These are phyloP conservation scores for Daldinia sp. DNA, from an alignment of 2,329 filamentous ascomycete species.

Conservation along the genomic window DNA sequence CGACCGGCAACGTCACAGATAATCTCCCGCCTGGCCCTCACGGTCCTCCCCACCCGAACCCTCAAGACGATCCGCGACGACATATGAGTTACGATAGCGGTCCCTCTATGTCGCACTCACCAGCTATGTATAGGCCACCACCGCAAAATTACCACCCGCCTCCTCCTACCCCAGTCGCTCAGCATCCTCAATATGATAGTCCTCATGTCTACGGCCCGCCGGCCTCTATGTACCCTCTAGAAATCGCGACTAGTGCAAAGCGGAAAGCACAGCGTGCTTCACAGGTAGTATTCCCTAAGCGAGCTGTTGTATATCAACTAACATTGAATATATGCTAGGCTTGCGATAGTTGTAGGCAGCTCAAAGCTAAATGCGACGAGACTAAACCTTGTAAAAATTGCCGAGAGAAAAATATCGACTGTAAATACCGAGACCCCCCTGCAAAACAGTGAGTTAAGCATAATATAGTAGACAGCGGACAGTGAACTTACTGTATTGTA, in stretches of 20 bases:
- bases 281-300: constrained; percentile 56
- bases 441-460: constrained; percentile 79
- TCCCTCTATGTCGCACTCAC: constrained; percentile 55
- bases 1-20: constrained; percentile 55
- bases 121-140: constrained; percentile 45
- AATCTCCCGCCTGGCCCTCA: constrained; percentile 49
- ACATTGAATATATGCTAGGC: constrained; percentile 63
- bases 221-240: constrained; percentile 47
- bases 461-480: background rate
- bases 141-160: constrained; percentile 42
- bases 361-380: constrained; percentile 94
- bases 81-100: constrained; percentile 64
- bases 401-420: constrained; percentile 83
- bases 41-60: constrained; percentile 47
- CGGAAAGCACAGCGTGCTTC: constrained; percentile 72
- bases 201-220: constrained; percentile 52
- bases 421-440: constrained; percentile 88
- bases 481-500: constrained; percentile 41
- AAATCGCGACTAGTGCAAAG: constrained; percentile 58
- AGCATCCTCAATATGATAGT: constrained; percentile 45
- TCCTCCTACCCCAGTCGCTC: constrained; percentile 43
- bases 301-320: constrained; percentile 11
- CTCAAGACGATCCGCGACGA: constrained; percentile 57
- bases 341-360: constrained; percentile 85
- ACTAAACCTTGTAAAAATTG: constrained; percentile 85